Conservation (phyloP, 352 stramenopile species). For the Globisporangium solare region DNA sequence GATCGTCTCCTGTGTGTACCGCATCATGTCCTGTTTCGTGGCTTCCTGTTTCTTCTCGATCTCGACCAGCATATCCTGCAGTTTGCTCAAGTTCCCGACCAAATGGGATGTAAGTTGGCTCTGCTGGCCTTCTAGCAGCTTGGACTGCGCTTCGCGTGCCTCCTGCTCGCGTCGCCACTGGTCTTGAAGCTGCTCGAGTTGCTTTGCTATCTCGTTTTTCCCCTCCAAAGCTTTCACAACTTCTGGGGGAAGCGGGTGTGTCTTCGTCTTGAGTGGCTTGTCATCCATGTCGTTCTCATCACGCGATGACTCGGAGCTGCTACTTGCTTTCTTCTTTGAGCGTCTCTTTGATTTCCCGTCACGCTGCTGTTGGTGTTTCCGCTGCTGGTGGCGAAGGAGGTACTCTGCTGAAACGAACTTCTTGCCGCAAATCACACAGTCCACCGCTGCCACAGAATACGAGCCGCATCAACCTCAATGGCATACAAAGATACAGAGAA, state of each 20-base stretch:
- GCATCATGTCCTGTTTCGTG: constrained; percentile 57
- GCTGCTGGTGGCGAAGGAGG: constrained; percentile 61
- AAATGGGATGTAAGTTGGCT: constrained; percentile 43
- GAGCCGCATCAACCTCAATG: neutral
- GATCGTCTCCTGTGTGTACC: constrained; percentile 57
- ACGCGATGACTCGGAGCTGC: neutral
- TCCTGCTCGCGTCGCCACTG: constrained; percentile 51
- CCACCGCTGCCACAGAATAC: constrained; percentile 19
- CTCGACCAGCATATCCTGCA: constrained; percentile 49
- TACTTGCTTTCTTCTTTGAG: constrained; percentile 8
- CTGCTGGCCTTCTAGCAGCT: constrained; percentile 47
- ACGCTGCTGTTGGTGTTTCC: constrained; percentile 34
- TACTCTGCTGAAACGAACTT: constrained; percentile 73
- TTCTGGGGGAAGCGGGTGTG: constrained; percentile 25
- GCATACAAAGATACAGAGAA: neutral
- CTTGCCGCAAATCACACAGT: constrained; percentile 71
- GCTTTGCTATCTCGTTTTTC: constrained; percentile 51
- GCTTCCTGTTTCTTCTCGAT: constrained; percentile 67
- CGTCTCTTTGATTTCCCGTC: constrained; percentile 9
- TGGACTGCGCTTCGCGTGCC: constrained; percentile 33
- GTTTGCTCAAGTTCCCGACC: constrained; percentile 49
- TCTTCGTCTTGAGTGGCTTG: constrained; percentile 8
- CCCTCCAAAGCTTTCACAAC: constrained; percentile 45
- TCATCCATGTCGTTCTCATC: neutral
- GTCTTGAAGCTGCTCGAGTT: constrained; percentile 51